Percentiles rank a stretch among this genome's conserved stretches.
These are phyloP conservation scores for Sclerotinia spermophila DNA, from an alignment of 2,329 filamentous ascomycete species.

Conservation along the genomic window DNA sequence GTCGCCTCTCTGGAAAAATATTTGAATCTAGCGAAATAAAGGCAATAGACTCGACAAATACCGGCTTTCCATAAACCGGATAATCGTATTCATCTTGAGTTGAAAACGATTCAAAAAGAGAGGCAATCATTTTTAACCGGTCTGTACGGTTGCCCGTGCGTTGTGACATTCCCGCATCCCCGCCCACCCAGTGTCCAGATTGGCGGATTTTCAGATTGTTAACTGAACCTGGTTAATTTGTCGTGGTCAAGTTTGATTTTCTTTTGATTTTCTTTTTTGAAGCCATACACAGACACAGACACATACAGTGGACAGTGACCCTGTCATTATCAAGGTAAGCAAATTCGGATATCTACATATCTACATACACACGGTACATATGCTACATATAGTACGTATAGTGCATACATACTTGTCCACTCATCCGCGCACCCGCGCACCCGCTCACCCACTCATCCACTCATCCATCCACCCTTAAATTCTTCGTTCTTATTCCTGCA, in stretches of 20 bases:
- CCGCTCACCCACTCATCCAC: conserved; percentile 14
- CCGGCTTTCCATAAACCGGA: background rate
- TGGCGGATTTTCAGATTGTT: conserved; percentile 30
- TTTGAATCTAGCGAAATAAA: background rate
- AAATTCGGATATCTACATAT: conserved; percentile 33
- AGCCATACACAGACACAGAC: too few relatives aligned
- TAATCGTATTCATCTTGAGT: background rate
- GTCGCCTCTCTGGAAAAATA: background rate
- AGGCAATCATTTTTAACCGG: conserved; percentile 27
- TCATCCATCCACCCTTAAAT: conserved; percentile 16
- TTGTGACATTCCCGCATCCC: conserved; percentile 27
- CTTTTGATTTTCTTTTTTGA: background rate
- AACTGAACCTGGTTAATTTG: too few relatives aligned
- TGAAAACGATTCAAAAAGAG: conserved; percentile 10
- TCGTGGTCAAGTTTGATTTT: background rate
- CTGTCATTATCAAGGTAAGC: conserved; percentile 24
- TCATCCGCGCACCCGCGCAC: background rate
- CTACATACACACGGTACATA: conserved; percentile 20
- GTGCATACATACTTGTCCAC: conserved; percentile 13
- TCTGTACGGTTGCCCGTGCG: conserved; percentile 32
- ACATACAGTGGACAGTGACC: background rate
- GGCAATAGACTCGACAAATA: background rate
- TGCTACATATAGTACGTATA: background rate
- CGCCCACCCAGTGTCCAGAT: conserved; percentile 30
- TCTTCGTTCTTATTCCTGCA: conserved; percentile 17